Conservation (phyloP, 306 rosid species). For the Delonix regia region DNA sequence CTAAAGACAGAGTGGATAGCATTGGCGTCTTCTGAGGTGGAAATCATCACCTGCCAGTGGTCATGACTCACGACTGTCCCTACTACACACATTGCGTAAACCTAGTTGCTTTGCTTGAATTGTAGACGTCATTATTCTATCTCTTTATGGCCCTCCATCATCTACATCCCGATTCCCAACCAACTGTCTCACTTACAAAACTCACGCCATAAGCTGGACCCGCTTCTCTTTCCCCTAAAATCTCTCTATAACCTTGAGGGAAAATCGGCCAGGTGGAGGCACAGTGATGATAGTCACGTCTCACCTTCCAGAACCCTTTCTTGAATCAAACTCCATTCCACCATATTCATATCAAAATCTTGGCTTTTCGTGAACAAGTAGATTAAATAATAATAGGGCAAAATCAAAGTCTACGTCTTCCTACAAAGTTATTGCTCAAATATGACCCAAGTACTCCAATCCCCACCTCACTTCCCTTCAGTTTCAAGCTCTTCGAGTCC, state of each 20-base stretch:
- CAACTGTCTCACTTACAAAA: background rate
- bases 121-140: no score
- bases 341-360: conserved; percentile 43
- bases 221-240: background rate
- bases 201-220: background rate
- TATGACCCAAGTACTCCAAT: conserved; percentile 85
- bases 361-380: conserved; percentile 33
- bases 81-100: background rate
- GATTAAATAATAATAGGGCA: background rate
- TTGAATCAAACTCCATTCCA: conserved; percentile 79
- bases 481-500: conserved; percentile 74
- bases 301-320: conserved; percentile 69
- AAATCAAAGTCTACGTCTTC: conserved; percentile 40
- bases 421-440: conserved; percentile 17
- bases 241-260: conserved; percentile 27
- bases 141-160: no score
- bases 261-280: conserved; percentile 34
- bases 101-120: no score
- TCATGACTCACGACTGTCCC: no score
- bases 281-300: conserved; percentile 67
- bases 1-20: background rate
- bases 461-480: conserved; percentile 82
- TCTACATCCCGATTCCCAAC: background rate
- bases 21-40: background rate
- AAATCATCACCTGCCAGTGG: background rate